Percentiles rank a stretch among this genome's conserved stretches.
Conservation (phyloP, 2,329 filamentous ascomycete species). For the Dothideomycetidae sp. region DNA sequence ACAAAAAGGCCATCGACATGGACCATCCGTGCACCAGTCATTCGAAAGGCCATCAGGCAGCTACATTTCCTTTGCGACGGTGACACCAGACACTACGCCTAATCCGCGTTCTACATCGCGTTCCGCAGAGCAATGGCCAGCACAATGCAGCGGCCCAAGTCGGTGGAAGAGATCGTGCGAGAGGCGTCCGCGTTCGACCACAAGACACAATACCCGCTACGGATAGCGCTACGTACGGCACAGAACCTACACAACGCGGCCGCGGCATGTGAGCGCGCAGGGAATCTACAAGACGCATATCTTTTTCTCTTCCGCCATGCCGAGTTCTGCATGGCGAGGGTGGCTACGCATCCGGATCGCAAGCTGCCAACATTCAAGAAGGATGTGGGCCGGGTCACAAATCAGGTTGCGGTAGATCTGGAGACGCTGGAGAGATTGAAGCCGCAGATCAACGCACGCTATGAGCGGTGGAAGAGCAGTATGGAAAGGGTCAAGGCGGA, state of each 20-base stretch:
- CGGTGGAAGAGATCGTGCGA: slow-evolving; percentile 59
- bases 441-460: slow-evolving; percentile 57
- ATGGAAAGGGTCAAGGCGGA: slow-evolving; percentile 26
- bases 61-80: too few species aligned
- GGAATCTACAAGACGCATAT: slow-evolving; percentile 78
- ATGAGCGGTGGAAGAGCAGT: slow-evolving; percentile 51
- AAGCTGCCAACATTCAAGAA: slow-evolving; percentile 46
- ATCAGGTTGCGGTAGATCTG: slow-evolving; percentile 50
- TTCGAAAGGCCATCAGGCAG: too few species aligned
- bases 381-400: slow-evolving; percentile 42
- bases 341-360: slow-evolving; percentile 63
- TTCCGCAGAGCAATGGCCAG: too few species aligned
- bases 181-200: slow-evolving; percentile 72
- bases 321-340: slow-evolving; percentile 61
- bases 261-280: slow-evolving; percentile 69
- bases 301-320: slow-evolving; percentile 84
- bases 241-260: slow-evolving; percentile 74
- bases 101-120: too few species aligned
- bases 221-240: slow-evolving; percentile 69
- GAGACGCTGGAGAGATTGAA: slow-evolving; percentile 63
- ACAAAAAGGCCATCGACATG: too few species aligned
- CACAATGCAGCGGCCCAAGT: slow-evolving; percentile 42
- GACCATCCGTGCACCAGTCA: too few species aligned
- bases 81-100: too few species aligned
- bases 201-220: slow-evolving; percentile 59